A percentile compares a stretch with the other conserved stretches of the same genome.
Evolutionary conservation across 305 asterid genomes (phyloP).

Genomic region (Rubia peregrina): DNA sequence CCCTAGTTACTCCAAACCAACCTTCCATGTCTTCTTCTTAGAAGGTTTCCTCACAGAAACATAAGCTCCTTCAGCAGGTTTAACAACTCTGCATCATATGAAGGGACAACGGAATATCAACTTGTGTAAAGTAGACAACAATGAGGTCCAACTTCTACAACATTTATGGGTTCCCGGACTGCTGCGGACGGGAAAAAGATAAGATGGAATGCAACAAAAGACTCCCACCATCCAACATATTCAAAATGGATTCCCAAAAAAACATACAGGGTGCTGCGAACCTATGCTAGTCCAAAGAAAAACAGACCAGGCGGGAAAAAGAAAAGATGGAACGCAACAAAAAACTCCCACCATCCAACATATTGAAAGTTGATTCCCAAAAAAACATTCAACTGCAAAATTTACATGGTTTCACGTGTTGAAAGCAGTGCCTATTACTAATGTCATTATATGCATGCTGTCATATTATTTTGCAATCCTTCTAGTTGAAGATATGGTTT

Average conservation of each 20-base stretch:
- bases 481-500: not conserved
- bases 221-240: not conserved
- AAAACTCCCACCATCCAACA: not conserved
- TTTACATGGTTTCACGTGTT: constrained; percentile 1
- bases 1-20: constrained; percentile 22
- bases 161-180: constrained; percentile 10
- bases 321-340: not conserved
- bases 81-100: constrained; percentile 64
- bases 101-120: constrained; percentile 19
- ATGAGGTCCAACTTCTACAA: constrained; percentile 9
- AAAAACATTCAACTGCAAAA: not conserved
- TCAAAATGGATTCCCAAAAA: not conserved
- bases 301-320: not conserved
- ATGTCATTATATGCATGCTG: constrained; percentile 2
- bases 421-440: not conserved
- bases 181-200: not conserved
- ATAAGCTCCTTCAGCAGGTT: constrained; percentile 81
- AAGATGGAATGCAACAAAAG: not conserved
- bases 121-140: constrained; percentile 14
- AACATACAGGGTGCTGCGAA: not conserved
- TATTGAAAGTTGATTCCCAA: not conserved
- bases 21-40: constrained; percentile 90
- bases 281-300: constrained; percentile 7
- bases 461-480: not conserved
- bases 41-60: constrained; percentile 89